Conservation (phyloP, 192 early-diverging fungal species). For the Pecoramyces ruminantium region DNA sequence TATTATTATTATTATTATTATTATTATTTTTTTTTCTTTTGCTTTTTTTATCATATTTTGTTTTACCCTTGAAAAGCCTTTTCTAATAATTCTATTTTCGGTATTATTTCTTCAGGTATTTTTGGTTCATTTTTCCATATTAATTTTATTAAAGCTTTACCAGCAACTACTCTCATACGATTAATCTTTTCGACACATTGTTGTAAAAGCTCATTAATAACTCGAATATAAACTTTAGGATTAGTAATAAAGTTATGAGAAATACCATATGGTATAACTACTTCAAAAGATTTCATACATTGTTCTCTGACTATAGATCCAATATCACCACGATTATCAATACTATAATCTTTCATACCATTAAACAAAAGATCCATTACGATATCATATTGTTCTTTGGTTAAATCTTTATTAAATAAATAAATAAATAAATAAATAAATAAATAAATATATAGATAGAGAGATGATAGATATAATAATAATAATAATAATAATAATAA, state of each 20-base stretch:
- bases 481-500: too few species aligned
- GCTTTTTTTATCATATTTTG: neutral
- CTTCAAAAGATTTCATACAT: conserved; percentile 37
- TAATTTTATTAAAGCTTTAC: conserved; percentile 31
- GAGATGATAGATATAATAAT: too few species aligned
- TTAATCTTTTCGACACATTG: conserved; percentile 90
- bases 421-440: too few species aligned
- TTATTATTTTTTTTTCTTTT: conserved; percentile 2
- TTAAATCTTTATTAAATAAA: neutral
- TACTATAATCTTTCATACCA: conserved; percentile 68
- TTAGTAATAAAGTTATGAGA: conserved; percentile 13
- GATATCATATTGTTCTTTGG: neutral
- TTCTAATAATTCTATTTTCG: conserved; percentile 2
- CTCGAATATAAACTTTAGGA: neutral
- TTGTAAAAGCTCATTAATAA: conserved; percentile 35
- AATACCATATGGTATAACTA: conserved; percentile 12
- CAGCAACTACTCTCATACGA: conserved; percentile 55
- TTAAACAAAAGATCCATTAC: conserved; percentile 32
- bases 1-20: too few species aligned
- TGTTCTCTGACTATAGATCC: conserved; percentile 81
- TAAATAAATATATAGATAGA: too few species aligned
- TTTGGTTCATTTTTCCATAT: conserved; percentile 11
- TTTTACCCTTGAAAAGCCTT: neutral
- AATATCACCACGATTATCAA: conserved; percentile 85
- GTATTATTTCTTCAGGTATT: neutral